A percentile compares a stretch with the other conserved stretches of the same genome.
phyloP scores from a whole-genome alignment of 805 yeast species.

The Metschnikowia rubicola region DNA sequence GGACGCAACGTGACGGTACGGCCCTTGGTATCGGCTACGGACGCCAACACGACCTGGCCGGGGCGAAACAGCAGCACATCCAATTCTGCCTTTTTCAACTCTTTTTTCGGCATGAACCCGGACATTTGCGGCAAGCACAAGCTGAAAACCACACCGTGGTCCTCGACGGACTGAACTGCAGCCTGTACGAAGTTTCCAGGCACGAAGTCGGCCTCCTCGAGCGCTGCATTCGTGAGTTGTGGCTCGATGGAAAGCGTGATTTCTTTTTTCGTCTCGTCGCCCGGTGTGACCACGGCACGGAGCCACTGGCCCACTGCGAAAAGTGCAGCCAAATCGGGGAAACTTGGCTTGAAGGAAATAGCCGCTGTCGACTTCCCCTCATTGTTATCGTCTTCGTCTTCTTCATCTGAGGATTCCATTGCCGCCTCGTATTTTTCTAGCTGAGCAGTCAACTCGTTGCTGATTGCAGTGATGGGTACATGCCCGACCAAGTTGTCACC shows the following conservation, averaged over 20 bases:
- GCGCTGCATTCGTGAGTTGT: conserved; percentile 55
- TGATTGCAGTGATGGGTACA: conserved; percentile 70
- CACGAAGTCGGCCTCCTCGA: conserved; percentile 63
- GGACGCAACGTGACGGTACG: conserved; percentile 61
- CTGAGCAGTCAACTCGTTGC: conserved; percentile 54
- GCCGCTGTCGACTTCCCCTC: conserved; percentile 25
- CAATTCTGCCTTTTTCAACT: conserved; percentile 41
- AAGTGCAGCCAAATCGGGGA: conserved; percentile 53
- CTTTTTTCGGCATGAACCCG: conserved; percentile 78
- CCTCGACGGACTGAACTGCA: conserved; percentile 77
- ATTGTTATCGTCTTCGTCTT: conserved; percentile 37
- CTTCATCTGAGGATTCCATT: conserved; percentile 31
- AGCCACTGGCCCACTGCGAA: conserved; percentile 83
- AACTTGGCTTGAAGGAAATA: conserved; percentile 30
- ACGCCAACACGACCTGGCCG: conserved; percentile 71
- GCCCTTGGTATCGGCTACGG: conserved; percentile 41
- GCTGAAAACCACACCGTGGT: conserved; percentile 81
- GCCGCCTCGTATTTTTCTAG: conserved; percentile 55
- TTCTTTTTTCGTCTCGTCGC: conserved; percentile 52
- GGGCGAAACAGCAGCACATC: conserved; percentile 36
- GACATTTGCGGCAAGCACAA: conserved; percentile 56
- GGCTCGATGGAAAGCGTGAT: conserved; percentile 76
- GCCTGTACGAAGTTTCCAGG: conserved; percentile 70
- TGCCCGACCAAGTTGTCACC: conserved; percentile 81
- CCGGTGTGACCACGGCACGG: conserved; percentile 70